Evolutionary conservation across 176 grass and related monocot species (phyloP), one percentile per base, ranked within the genome.

Genomic region (Oryza meyeriana): DNA sequence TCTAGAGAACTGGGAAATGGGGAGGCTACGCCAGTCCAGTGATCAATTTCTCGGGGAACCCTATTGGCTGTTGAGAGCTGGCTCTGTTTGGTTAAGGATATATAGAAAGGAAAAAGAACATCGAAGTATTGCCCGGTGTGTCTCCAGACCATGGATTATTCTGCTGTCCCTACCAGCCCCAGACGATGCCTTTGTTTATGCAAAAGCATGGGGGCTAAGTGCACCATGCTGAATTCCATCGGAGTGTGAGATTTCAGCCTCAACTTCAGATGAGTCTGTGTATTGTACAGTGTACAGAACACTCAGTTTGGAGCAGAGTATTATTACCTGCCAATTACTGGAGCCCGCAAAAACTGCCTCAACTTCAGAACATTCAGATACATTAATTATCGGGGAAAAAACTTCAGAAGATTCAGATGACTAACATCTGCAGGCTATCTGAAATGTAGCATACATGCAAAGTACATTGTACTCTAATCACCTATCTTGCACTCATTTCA

Each of bases 111-210:
- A 69, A 75, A 73, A 75, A 10, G 48, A 52, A 76, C 50, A 59
- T 4, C 71, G 13, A 71, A 71, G 64, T 30, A 65, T 71, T 89
- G 82, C 72, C 82, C 41, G 64, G 55, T 32, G 40, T 89, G 87
- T 85, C 32, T 52, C 82, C 71, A 66, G 87, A 72, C 77, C 38
- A 71, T 27, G 71, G 52, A 89, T 71, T 81, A 76, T 89, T 89
- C 64, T 89, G 71, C 87, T 69, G 44, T 70, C 81, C 10, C 36
- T 18, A 45, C 2, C 47, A 17, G 18, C 50, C 52, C 8, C 55
- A 35, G 20, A 25, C 8, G 33, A 76, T 65, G 77, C 76, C 18
- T 76, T 89, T 85, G 25, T 64, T 89, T 85, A 80, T 48, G 38
- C 29, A 52, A 10, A 20, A 80, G 6, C 39, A 32, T 45, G 45